phyloP scores from a whole-genome alignment of 352 stramenopile genomes.

The Pythium apleroticum region DNA sequence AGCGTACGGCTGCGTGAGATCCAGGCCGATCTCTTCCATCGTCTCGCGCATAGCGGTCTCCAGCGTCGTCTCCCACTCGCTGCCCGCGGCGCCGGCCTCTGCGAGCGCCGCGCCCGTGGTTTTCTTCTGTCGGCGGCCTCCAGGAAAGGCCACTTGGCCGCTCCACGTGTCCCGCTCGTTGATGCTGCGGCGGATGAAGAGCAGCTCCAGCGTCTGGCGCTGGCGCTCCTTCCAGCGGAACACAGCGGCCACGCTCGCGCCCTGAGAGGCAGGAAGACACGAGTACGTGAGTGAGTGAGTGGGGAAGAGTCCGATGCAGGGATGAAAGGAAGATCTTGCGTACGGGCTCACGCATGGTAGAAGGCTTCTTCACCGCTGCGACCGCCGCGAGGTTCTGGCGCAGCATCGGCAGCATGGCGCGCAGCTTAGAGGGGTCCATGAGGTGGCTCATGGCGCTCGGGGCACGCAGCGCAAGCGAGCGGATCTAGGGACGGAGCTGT shows the following conservation, averaged over 20 bases:
- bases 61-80: constrained; percentile 60
- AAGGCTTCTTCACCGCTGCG: constrained; percentile 27
- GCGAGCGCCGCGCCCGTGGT: constrained; percentile 29
- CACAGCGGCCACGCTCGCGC: constrained; percentile 73
- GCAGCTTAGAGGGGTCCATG: constrained; percentile 43
- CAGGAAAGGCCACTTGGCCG: constrained; percentile 79
- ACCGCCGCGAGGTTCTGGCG: constrained; percentile 54
- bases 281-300: neutral
- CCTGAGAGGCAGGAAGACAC: constrained; percentile 26
- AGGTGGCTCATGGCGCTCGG: constrained; percentile 28
- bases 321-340: constrained; percentile 3
- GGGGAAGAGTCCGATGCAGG: too few species aligned
- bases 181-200: constrained; percentile 73
- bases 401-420: constrained; percentile 51
- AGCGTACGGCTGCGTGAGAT: constrained; percentile 55
- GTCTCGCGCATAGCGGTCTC: constrained; percentile 79
- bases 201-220: constrained; percentile 60
- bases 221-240: constrained; percentile 79
- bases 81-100: constrained; percentile 31
- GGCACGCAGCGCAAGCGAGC: neutral
- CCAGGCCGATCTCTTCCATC: constrained; percentile 78
- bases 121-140: constrained; percentile 69
- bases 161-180: constrained; percentile 83
- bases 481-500: neutral
- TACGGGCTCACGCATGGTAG: constrained; percentile 34